Evolutionary conservation across 495 filamentous ascomycete genomes (phyloP).

Genomic region (Glarea lozoyensis): DNA sequence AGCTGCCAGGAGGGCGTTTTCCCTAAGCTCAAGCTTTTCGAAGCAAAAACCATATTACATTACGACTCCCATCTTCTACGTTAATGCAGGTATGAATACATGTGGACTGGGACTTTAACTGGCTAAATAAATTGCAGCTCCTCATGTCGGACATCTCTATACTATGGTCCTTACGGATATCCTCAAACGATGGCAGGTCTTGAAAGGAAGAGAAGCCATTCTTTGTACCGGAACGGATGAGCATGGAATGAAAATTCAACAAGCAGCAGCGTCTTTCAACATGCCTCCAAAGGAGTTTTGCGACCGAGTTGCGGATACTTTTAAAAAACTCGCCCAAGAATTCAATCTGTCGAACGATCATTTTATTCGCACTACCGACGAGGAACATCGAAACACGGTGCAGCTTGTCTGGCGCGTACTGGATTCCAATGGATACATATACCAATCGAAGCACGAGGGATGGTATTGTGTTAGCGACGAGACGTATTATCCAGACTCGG

Average conservation of each 20-base stretch:
- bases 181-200: slow-evolving; percentile 83
- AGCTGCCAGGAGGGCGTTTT: slow-evolving; percentile 1
- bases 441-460: slow-evolving; percentile 76
- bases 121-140: slow-evolving; percentile 43
- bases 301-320: slow-evolving; percentile 53
- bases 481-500: slow-evolving; percentile 78
- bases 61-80: slow-evolving; percentile 97
- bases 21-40: slow-evolving; percentile 6
- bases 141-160: slow-evolving; percentile 92
- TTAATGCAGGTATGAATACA: slow-evolving; percentile 73
- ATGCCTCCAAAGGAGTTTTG: slow-evolving; percentile 42
- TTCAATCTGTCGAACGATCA: slow-evolving; percentile 64
- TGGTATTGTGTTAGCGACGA: slow-evolving; percentile 98
- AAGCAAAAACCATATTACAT: slow-evolving; percentile 83
- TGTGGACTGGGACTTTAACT: not conserved
- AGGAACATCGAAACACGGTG: slow-evolving; percentile 73
- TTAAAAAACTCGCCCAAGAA: slow-evolving; percentile 58
- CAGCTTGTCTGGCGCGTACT: slow-evolving; percentile 85
- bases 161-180: slow-evolving; percentile 86
- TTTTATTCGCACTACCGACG: slow-evolving; percentile 87
- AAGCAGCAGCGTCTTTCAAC: slow-evolving; percentile 59
- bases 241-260: slow-evolving; percentile 96
- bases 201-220: slow-evolving; percentile 60
- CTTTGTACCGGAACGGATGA: slow-evolving; percentile 94
- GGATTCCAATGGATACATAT: slow-evolving; percentile 68